phyloP scores from a whole-genome alignment of 129 eudicot genomes.

The Arctium minus region DNA sequence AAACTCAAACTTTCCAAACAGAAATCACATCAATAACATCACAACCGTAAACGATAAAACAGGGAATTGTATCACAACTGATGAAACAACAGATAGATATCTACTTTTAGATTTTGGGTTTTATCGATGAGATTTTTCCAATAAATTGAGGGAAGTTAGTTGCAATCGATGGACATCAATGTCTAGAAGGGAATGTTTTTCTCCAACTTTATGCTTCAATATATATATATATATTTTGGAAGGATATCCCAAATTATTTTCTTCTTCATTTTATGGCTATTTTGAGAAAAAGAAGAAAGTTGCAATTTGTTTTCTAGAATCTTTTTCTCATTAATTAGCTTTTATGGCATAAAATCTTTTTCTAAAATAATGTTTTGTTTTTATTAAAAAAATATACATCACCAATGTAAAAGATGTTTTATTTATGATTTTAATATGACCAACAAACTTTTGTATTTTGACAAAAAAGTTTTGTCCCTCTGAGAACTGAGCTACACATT shows the following conservation, averaged over 20 bases:
- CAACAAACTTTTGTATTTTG: no score
- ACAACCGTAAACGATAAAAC: neutral
- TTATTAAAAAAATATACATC: no score
- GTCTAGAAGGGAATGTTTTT: conserved; percentile 23
- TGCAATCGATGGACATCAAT: conserved; percentile 20
- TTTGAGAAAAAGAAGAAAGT: neutral
- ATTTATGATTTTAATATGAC: no score
- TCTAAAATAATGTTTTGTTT: no score
- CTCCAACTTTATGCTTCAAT: conserved; percentile 14
- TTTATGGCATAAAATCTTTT: neutral
- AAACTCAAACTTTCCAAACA: conserved; percentile 1
- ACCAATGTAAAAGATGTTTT: no score
- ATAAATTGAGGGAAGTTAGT: conserved; percentile 12
- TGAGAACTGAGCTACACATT: no score
- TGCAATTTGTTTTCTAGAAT: neutral
- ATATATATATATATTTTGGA: neutral
- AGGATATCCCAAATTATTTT: no score
- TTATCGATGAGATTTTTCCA: neutral
- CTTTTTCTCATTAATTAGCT: neutral
- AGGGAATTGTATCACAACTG: neutral
- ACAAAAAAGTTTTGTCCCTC: no score
- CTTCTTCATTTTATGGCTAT: neutral
- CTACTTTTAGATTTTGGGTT: conserved; percentile 13
- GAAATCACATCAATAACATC: conserved; percentile 14
- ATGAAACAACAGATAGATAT: neutral